Percentiles rank a stretch among this genome's conserved stretches.
These are phyloP conservation scores for Brettanomyces custersianus DNA, from an alignment of 805 yeast genomes.

Conservation along the genomic window DNA sequence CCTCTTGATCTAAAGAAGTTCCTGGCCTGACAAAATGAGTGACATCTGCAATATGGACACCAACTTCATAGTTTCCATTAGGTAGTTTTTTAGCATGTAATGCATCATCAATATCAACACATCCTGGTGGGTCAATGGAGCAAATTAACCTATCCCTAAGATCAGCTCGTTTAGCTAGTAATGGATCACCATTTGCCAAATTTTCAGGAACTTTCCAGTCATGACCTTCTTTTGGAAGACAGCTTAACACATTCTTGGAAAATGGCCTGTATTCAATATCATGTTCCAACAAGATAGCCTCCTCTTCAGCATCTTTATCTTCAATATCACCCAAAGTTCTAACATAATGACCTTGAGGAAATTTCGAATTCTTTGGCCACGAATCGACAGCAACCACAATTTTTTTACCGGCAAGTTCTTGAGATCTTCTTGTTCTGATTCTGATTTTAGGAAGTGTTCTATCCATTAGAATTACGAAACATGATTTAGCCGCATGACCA, in stretches of 20 bases:
- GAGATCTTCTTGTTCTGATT: conserved; percentile 80
- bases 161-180: conserved; percentile 63
- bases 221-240: conserved; percentile 90
- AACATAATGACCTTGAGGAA: conserved; percentile 93
- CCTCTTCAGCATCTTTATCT: conserved; percentile 91
- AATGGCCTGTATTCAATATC: conserved; percentile 96
- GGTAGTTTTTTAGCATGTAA: conserved; percentile 78
- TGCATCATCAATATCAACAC: conserved; percentile 99
- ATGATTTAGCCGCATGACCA: conserved; percentile 57
- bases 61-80: conserved; percentile 93
- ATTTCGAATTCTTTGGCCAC: conserved; percentile 79
- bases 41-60: conserved; percentile 98
- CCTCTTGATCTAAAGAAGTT: conserved; percentile 89
- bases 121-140: conserved; percentile 94
- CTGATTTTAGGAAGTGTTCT: conserved; percentile 78
- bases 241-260: conserved; percentile 81
- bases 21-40: conserved; percentile 93
- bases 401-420: conserved; percentile 76
- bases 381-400: conserved; percentile 88
- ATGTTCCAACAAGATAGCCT: conserved; percentile 85
- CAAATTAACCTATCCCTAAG: conserved; percentile 85
- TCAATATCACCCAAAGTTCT: conserved; percentile 85
- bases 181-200: conserved; percentile 43
- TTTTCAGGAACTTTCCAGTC: conserved; percentile 83
- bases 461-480: conserved; percentile 86